Evolutionary conservation across 352 stramenopile species (phyloP).

Genomic region (Phytophthora pisi): DNA sequence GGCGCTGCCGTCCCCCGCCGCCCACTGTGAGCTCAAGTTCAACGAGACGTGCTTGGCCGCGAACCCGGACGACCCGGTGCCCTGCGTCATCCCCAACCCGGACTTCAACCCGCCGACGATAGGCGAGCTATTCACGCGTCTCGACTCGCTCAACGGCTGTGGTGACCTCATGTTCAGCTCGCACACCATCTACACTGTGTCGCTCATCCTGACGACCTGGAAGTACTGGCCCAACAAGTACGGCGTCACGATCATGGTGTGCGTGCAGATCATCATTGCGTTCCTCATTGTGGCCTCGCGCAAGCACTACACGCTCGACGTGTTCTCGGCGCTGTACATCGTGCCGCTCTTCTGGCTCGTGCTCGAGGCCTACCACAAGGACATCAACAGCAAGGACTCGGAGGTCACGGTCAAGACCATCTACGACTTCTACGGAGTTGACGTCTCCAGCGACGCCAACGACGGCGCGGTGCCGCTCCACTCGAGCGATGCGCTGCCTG

Average conservation of each 20-base stretch:
- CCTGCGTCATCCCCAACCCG: constrained; percentile 70
- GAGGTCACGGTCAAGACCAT: constrained; percentile 68
- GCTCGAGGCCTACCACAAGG: constrained; percentile 78
- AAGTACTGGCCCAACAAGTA: constrained; percentile 90
- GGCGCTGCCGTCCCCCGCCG: constrained; percentile 65
- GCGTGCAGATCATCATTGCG: constrained; percentile 81
- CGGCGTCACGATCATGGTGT: constrained; percentile 74
- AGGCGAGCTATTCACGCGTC: constrained; percentile 64
- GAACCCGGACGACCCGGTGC: constrained; percentile 58
- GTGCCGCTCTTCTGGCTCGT: constrained; percentile 87
- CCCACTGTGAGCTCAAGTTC: constrained; percentile 78
- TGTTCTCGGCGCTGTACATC: constrained; percentile 90
- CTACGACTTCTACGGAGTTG: constrained; percentile 66
- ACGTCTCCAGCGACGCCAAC: constrained; percentile 40
- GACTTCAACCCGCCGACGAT: constrained; percentile 69
- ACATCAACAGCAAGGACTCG: constrained; percentile 85
- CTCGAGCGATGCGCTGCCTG: constrained; percentile 15
- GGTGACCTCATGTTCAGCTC: constrained; percentile 94
- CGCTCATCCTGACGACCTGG: constrained; percentile 82
- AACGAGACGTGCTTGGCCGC: constrained; percentile 57
- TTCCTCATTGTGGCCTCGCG: constrained; percentile 89
- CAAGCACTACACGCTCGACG: constrained; percentile 92
- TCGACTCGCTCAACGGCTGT: constrained; percentile 87
- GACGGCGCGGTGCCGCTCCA: constrained; percentile 30
- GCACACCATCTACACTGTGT: constrained; percentile 93